Evolutionary conservation across 2,329 filamentous ascomycete species (phyloP).

Genomic region (Cercospora nicotianae): DNA sequence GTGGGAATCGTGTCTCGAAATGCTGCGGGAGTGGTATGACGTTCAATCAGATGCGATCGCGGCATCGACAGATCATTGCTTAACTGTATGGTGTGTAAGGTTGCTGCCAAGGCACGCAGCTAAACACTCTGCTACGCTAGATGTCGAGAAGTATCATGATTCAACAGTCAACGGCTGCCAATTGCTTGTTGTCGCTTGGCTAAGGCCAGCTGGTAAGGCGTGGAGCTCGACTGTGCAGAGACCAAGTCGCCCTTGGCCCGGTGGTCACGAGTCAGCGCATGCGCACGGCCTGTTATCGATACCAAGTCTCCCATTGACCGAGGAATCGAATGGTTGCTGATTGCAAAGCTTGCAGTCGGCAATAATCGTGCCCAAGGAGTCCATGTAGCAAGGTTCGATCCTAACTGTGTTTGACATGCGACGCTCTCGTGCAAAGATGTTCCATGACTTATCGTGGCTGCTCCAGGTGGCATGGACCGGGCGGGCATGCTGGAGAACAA

Average conservation of each 20-base stretch:
- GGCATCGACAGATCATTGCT: not conserved
- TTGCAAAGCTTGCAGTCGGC: not conserved
- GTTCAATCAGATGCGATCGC: not conserved
- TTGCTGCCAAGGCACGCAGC: not conserved
- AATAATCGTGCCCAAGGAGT: not conserved
- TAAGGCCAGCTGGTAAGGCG: not conserved
- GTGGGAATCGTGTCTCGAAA: not conserved
- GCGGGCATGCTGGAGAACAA: not conserved
- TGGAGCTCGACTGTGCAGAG: not conserved
- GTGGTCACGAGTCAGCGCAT: not conserved
- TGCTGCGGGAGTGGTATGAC: not conserved
- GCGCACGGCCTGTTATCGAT: not conserved
- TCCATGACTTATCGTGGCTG: not conserved
- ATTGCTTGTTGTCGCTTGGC: not conserved
- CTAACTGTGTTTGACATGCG: not conserved
- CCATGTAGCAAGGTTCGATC: not conserved
- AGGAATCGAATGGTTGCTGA: not conserved
- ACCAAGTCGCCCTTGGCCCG: not conserved
- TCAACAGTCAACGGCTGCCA: not conserved
- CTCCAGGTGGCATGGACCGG: not conserved
- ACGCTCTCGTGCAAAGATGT: not conserved
- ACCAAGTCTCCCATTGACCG: not conserved
- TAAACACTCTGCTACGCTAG: not conserved
- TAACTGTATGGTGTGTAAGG: not conserved
- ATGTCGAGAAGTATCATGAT: not conserved